phyloP scores from a whole-genome alignment of 192 early-diverging fungal species.

The Umbelopsis isabellina region DNA sequence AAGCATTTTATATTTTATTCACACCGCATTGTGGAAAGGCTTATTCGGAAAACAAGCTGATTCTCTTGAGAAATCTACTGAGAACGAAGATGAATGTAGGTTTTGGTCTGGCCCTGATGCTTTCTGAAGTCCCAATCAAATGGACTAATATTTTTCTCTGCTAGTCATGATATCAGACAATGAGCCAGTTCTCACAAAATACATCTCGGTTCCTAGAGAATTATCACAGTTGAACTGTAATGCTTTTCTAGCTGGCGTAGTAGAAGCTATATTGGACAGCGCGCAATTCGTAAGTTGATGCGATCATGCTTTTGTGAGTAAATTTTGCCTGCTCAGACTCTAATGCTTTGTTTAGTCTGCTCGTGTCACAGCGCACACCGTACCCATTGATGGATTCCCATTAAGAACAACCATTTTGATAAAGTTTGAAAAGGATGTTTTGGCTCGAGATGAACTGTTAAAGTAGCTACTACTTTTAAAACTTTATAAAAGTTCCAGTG shows the following conservation, averaged over 20 bases:
- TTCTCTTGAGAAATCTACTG: conserved; percentile 94
- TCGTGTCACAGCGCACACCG: conserved; percentile 91
- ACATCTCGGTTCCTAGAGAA: conserved; percentile 94
- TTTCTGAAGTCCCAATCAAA: neutral
- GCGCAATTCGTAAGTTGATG: conserved; percentile 81
- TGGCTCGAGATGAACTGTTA: conserved; percentile 75
- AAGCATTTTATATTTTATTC: conserved; percentile 90
- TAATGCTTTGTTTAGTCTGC: conserved; percentile 57
- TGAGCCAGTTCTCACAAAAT: conserved; percentile 87
- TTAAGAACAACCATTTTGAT: conserved; percentile 93
- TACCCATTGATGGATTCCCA: conserved; percentile 86
- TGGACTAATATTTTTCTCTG: neutral
- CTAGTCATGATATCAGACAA: conserved; percentile 99
- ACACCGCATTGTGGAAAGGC: conserved; percentile 91
- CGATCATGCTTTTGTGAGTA: neutral
- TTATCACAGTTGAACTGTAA: conserved; percentile 89
- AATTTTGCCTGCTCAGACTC: neutral
- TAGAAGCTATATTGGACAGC: conserved; percentile 92
- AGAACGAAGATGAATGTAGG: conserved; percentile 96
- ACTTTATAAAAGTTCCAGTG: conserved; percentile 9
- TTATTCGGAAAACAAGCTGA: conserved; percentile 97
- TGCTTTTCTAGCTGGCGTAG: conserved; percentile 94
- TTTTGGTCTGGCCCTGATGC: neutral
- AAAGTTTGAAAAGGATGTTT: conserved; percentile 86
- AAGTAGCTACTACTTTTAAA: conserved; percentile 40